Evolutionary conservation across 129 eudicot genomes (phyloP), one percentile per base, ranked within the genome.

Genomic region (Flaveria sonorensis): DNA sequence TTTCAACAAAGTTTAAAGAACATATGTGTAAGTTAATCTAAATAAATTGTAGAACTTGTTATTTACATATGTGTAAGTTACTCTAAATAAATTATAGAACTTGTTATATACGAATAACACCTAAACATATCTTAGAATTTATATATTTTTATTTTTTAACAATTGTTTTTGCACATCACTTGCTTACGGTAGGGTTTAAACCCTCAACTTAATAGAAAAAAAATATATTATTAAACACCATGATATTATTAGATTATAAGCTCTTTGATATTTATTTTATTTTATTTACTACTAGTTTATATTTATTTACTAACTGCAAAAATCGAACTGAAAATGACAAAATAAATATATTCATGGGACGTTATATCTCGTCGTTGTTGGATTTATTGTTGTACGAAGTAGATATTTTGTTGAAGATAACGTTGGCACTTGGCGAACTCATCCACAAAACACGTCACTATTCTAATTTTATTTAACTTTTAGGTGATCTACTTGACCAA

Each of bases 371-470:
- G 32, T 19, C 21, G 53, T 72, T 20, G 60, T 55, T 6, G 71
- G 19, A 55, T 55, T 53, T 72, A 19, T 72, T 36, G 36, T 63
- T 39, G 10, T 63, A 53, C 61, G 12, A 21, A n/a, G 61, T 18
- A 28, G 80, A 52, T 76, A 52, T 47, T 19, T 45, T 30, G 16
- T 63, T 30, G 80, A 76, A 76, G 74, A 66, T 66, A 76, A 76
- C 26, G 24, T 66, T 76, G 74, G 67, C 80, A 76, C 74, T 66
- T 76, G 67, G 81, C 81, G 36, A 66, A 52, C 73, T 60, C 56
- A 66, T 76, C 81, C 26, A 66, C 74, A 76, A 76, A n/a, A 30
- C 56, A 76, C 55, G 81, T 76, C 80, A 50, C 24, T 65, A 50
- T 8, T 52, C 21, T n/a, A 16, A 16, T 55, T 55, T 55, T n/a